These are phyloP conservation scores for Schizochytrium sp. DNA, from an alignment of 108 stramenopile genomes.

Conservation along the genomic window DNA sequence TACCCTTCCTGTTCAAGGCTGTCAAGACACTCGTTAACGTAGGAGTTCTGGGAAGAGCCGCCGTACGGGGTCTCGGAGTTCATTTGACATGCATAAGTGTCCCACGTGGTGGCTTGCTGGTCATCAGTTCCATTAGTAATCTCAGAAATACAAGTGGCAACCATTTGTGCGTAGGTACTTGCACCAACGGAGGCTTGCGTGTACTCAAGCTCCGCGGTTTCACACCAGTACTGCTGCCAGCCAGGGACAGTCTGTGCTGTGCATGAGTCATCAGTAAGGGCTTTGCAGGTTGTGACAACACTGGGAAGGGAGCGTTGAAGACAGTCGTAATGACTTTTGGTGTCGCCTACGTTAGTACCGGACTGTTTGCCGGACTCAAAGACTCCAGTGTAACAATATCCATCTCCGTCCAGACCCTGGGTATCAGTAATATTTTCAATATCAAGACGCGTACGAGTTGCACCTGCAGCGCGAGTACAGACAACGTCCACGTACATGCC, in stretches of 20 bases:
- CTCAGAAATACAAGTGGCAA: neutral
- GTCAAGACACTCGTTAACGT: constrained; percentile 12
- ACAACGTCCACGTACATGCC: neutral
- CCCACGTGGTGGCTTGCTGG: constrained; percentile 6
- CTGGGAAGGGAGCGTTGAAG: constrained; percentile 1
- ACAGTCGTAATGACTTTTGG: constrained; percentile 1
- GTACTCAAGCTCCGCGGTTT: constrained; percentile 21
- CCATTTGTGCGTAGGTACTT: neutral
- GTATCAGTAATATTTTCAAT: neutral
- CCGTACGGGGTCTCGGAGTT: neutral
- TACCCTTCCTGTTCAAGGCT: neutral
- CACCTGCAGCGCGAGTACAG: neutral
- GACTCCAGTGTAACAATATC: neutral
- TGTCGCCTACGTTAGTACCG: constrained; percentile 5
- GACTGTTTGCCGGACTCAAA: neutral
- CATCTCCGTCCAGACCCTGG: neutral
- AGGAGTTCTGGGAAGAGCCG: neutral
- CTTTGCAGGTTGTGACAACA: constrained; percentile 39
- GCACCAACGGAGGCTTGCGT: neutral
- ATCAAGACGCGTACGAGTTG: constrained; percentile 13
- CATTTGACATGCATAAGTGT: constrained; percentile 53
- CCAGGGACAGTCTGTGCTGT: neutral
- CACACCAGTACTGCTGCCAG: constrained; percentile 24
- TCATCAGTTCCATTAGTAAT: neutral
- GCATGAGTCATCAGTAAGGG: constrained; percentile 2